Evolutionary conservation across 805 yeast genomes (phyloP).

Genomic region (Cyberlindnera mycetangii): DNA sequence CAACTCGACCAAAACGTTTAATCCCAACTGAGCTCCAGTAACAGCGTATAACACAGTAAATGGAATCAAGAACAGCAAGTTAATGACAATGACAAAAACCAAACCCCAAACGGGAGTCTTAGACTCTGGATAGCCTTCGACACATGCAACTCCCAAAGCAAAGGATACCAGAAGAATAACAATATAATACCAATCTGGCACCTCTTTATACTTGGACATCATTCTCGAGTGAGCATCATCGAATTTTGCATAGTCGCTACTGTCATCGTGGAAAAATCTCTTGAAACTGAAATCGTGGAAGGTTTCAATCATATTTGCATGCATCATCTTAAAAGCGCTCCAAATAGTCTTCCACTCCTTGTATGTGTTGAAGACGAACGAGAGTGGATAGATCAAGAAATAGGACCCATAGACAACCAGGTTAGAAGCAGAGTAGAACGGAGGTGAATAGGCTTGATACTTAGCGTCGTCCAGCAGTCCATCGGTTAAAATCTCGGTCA

Average conservation of each 20-base stretch:
- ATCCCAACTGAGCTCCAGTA: slow-evolving; percentile 46
- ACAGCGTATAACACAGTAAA: slow-evolving; percentile 45
- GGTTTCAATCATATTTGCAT: slow-evolving; percentile 6
- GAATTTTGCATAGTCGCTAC: slow-evolving; percentile 8
- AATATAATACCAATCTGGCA: slow-evolving; percentile 50
- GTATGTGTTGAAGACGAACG: slow-evolving; percentile 42
- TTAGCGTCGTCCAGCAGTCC: slow-evolving; percentile 43
- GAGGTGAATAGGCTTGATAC: slow-evolving; percentile 57
- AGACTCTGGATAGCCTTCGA: slow-evolving; percentile 40
- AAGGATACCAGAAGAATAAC: slow-evolving; percentile 41
- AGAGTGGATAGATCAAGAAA: slow-evolving; percentile 44
- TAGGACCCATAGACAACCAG: slow-evolving; percentile 56
- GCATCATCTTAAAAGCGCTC: slow-evolving; percentile 12
- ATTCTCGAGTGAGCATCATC: slow-evolving; percentile 34
- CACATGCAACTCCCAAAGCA: slow-evolving; percentile 42
- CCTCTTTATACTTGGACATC: slow-evolving; percentile 57
- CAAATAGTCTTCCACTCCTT: slow-evolving; percentile 41
- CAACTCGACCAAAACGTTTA: slow-evolving; percentile 54
- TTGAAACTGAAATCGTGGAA: slow-evolving; percentile 6
- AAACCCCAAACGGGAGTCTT: slow-evolving; percentile 62
- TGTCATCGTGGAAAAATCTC: background rate
- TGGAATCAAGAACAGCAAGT: slow-evolving; percentile 49
- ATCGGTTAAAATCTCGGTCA: slow-evolving; percentile 45
- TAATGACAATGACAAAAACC: slow-evolving; percentile 49
- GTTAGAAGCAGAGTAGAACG: slow-evolving; percentile 63